Conservation (phyloP, 1,284 basidiomycete species). For the Mycena sp. region DNA sequence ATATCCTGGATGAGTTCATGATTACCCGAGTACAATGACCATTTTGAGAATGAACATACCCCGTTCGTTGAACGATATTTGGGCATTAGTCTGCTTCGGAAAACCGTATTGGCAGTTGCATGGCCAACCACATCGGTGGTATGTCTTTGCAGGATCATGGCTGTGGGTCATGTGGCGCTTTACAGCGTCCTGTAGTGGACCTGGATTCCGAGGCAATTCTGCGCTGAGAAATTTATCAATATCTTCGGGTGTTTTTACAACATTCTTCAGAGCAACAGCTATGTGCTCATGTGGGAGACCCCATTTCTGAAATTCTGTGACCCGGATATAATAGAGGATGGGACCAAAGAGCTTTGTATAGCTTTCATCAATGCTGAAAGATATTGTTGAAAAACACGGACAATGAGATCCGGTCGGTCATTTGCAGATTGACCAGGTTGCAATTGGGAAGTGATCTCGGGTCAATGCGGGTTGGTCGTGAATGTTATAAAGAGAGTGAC, state of each 20-base stretch:
- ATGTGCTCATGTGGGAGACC: not conserved
- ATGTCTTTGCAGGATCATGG: not conserved
- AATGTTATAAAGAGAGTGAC: constrained; percentile 1
- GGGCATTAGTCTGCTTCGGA: not conserved
- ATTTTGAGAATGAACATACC: not conserved
- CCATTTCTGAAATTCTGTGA: not conserved
- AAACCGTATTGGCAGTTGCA: too few species aligned
- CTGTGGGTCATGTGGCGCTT: not conserved
- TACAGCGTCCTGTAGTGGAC: not conserved
- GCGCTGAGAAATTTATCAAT: constrained; percentile 1
- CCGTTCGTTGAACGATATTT: not conserved
- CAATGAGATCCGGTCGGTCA: too few species aligned
- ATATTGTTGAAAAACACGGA: not conserved
- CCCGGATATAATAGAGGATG: not conserved
- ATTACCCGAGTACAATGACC: too few species aligned
- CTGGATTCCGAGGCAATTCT: not conserved
- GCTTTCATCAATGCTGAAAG: not conserved
- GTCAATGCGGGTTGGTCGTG: not conserved
- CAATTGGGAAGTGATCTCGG: not conserved
- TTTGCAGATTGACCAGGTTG: not conserved
- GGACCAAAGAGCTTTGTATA: not conserved
- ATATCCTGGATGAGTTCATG: too few species aligned
- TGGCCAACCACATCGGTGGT: constrained; percentile 2
- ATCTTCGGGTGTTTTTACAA: not conserved
- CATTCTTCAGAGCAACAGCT: not conserved